phyloP scores from a whole-genome alignment of 179 eudicot genomes.

The Drosera spatulata region DNA sequence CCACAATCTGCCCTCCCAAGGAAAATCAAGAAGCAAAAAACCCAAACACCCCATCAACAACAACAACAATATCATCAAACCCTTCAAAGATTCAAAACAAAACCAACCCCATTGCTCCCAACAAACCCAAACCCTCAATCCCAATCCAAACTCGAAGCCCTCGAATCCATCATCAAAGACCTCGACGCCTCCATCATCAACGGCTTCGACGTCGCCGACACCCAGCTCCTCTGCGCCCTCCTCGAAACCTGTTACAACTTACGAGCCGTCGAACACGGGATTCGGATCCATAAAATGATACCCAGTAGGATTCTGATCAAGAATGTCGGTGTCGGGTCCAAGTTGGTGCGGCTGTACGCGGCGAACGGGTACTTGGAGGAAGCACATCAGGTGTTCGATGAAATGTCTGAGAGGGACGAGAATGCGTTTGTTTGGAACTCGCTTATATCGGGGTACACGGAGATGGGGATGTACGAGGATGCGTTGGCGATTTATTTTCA shows the following conservation, averaged over 20 bases:
- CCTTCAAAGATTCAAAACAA: too few relatives aligned
- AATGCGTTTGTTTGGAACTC: slow-evolving; percentile 86
- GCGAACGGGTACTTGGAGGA: slow-evolving; percentile 45
- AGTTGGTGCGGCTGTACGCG: slow-evolving; percentile 60
- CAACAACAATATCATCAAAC: too few relatives aligned
- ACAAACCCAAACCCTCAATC: slow-evolving; percentile 16
- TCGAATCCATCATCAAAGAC: slow-evolving; percentile 36
- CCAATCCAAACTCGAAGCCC: slow-evolving; percentile 54
- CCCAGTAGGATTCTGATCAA: slow-evolving; percentile 39
- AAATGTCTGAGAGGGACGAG: slow-evolving; percentile 49
- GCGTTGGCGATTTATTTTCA: slow-evolving; percentile 87
- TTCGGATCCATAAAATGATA: slow-evolving; percentile 45
- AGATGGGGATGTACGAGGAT: slow-evolving; percentile 60
- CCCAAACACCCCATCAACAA: too few relatives aligned
- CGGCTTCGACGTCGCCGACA: slow-evolving; percentile 38
- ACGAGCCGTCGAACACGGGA: slow-evolving; percentile 41
- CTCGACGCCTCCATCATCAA: slow-evolving; percentile 44
- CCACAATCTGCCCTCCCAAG: too few relatives aligned
- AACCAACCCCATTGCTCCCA: slow-evolving; percentile 44
- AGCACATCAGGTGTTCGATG: slow-evolving; percentile 87
- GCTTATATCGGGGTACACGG: slow-evolving; percentile 74
- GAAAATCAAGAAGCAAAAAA: too few relatives aligned
- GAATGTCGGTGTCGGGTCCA: slow-evolving; percentile 61
- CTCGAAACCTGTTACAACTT: slow-evolving; percentile 64
- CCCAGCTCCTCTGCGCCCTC: slow-evolving; percentile 53